Evolutionary conservation across 1,284 basidiomycete species (phyloP).

Genomic region (Leccinum cinnamomeum): DNA sequence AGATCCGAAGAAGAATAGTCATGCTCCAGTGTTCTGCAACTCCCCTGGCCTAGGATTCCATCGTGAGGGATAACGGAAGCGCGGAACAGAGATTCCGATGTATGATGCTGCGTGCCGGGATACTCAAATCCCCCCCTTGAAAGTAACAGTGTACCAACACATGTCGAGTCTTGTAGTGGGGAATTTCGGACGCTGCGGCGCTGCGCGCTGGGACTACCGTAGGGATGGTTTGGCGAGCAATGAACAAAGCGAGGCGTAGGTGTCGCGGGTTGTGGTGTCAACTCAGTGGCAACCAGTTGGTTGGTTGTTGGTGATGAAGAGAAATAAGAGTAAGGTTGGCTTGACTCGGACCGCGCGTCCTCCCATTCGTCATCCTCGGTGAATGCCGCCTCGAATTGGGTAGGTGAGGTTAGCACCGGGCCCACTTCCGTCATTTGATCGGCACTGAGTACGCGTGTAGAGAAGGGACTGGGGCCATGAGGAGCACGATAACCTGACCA

Average conservation of each 20-base stretch:
- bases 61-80: background rate
- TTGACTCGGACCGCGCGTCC: slow-evolving; percentile 21
- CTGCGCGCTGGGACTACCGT: background rate
- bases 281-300: slow-evolving; percentile 4
- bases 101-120: background rate
- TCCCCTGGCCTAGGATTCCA: background rate
- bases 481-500: slow-evolving; percentile 27
- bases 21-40: background rate
- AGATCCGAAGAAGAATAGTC: slow-evolving; percentile 7
- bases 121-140: slow-evolving; percentile 1
- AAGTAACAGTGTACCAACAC: background rate
- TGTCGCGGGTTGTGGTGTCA: background rate
- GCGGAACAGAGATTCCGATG: slow-evolving; percentile 1
- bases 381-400: slow-evolving; percentile 24
- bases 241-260: slow-evolving; percentile 3
- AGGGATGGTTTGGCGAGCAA: slow-evolving; percentile 1
- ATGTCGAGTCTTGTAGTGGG: slow-evolving; percentile 5
- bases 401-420: slow-evolving; percentile 26
- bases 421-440: slow-evolving; percentile 28
- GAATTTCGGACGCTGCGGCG: slow-evolving; percentile 1
- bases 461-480: slow-evolving; percentile 32
- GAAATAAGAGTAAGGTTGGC: slow-evolving; percentile 9
- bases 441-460: slow-evolving; percentile 23
- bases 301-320: slow-evolving; percentile 12
- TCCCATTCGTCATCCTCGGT: slow-evolving; percentile 26